These are phyloP conservation scores for Leccinellum luteum DNA, from an alignment of 768 basidiomycete genomes.

Conservation along the genomic window DNA sequence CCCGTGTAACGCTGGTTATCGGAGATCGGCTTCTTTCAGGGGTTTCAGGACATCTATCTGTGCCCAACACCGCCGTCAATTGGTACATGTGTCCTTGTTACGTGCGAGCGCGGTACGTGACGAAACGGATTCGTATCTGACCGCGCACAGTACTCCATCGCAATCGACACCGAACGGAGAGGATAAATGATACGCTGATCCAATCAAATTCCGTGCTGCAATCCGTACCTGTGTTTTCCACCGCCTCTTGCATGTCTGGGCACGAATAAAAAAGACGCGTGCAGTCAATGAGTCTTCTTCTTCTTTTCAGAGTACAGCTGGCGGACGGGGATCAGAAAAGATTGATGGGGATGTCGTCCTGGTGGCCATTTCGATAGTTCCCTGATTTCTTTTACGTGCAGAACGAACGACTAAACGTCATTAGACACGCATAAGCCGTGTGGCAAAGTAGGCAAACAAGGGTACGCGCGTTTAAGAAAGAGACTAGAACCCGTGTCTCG, in stretches of 20 bases:
- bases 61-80: background rate
- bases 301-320: conserved; percentile 1
- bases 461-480: conserved; percentile 2
- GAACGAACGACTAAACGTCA: conserved; percentile 17
- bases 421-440: conserved; percentile 20
- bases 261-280: conserved; percentile 6
- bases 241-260: background rate
- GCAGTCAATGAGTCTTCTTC: background rate
- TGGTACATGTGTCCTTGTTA: conserved; percentile 5
- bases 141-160: background rate
- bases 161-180: conserved; percentile 16
- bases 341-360: conserved; percentile 9
- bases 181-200: conserved; percentile 13
- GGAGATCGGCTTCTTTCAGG: background rate
- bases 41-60: background rate
- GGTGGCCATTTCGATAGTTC: conserved; percentile 7
- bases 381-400: conserved; percentile 23
- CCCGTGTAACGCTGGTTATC: background rate
- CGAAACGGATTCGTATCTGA: conserved; percentile 2
- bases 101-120: conserved; percentile 2
- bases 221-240: background rate
- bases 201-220: conserved; percentile 1
- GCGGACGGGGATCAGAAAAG: conserved; percentile 8
- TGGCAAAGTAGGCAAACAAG: conserved; percentile 10
- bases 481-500: background rate